Evolutionary conservation across 371 early-diverging fungal species (phyloP), one percentile per base, ranked within the genome.

Genomic region (Batkoa obscura): DNA sequence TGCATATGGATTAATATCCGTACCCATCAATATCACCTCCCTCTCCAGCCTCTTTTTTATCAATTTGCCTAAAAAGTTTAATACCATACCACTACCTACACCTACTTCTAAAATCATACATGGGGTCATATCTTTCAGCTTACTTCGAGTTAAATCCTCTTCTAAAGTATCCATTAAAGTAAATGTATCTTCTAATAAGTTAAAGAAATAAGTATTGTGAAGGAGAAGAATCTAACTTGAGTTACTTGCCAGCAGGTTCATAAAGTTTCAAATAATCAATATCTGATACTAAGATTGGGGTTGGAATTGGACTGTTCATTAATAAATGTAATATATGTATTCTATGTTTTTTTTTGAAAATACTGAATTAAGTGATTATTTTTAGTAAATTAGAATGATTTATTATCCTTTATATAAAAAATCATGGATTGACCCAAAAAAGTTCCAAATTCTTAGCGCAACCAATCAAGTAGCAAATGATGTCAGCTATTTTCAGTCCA

Each of bases 141-240:
- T 34, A 2, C 62, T 64, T n/a, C n/a, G n/a, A n/a, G n/a, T n/a
- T n/a, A n/a, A n/a, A 51, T 93, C 92, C 55, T 73, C 67, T 64
- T 93, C 93, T n/a, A 94, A 72, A 1, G 90, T 86, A 63, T 93
- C 94, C 35, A 95, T 66, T 17, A 95, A 71, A 53, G 93, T 64
- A 62, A 89, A 95, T 0, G 92, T 90, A 67, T 95, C 95, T 76
- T 95, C 94, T 76, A 57, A 69, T 17, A 38, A 46, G 36, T 55
- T 43, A n/a, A 31, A 38, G 15, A n/a, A 10, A 58, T 31, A 23
- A 30, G 10, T 2, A 15, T 15, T 17, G 23, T 42, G 13, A n/a
- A 38, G 35, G 30, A 9, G 10, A 15, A n/a, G n/a, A n/a, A 34
- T 31, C 23, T 23, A 50, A 34, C 33, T 12, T 5, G 9, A 50